Evolutionary conservation across 192 early-diverging fungal genomes (phyloP).

Genomic region (Rhizophagus clarus): DNA sequence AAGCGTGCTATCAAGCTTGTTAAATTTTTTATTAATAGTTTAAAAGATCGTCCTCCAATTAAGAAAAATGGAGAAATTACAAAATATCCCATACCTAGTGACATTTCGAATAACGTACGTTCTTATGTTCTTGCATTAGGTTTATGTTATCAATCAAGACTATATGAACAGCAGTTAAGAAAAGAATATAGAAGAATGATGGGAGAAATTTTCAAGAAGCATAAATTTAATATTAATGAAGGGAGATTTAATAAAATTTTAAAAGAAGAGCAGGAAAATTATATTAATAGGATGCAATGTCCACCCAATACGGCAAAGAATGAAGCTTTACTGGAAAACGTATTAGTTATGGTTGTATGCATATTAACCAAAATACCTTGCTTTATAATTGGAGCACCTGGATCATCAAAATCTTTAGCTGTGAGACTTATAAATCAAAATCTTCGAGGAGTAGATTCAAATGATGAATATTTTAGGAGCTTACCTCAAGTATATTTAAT

Average conservation of each 20-base stretch:
- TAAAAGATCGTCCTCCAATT: background rate
- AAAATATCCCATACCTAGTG: background rate
- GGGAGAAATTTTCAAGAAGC: background rate
- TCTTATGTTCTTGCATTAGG: conserved; percentile 24
- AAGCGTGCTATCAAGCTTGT: conserved; percentile 18
- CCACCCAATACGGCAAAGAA: conserved; percentile 22
- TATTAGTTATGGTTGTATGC: conserved; percentile 22
- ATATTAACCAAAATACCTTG: conserved; percentile 23
- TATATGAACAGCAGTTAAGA: conserved; percentile 25
- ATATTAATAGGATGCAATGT: conserved; percentile 19
- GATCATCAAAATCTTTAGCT: conserved; percentile 33
- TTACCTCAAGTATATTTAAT: conserved; percentile 30
- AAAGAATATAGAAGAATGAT: conserved; percentile 11
- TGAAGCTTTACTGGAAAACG: conserved; percentile 34
- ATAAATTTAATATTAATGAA: background rate
- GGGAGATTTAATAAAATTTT: background rate
- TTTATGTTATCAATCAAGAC: conserved; percentile 28
- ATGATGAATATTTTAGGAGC: conserved; percentile 29
- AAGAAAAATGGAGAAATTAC: background rate
- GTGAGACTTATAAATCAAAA: conserved; percentile 30
- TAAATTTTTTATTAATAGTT: conserved; percentile 8
- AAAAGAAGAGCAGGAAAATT: conserved; percentile 22
- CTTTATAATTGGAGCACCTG: conserved; percentile 31
- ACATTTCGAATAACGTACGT: background rate
- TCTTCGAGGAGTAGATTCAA: conserved; percentile 32